Evolutionary conservation across 805 yeast genomes (phyloP).

Genomic region (Saccharomycopsis malanga): DNA sequence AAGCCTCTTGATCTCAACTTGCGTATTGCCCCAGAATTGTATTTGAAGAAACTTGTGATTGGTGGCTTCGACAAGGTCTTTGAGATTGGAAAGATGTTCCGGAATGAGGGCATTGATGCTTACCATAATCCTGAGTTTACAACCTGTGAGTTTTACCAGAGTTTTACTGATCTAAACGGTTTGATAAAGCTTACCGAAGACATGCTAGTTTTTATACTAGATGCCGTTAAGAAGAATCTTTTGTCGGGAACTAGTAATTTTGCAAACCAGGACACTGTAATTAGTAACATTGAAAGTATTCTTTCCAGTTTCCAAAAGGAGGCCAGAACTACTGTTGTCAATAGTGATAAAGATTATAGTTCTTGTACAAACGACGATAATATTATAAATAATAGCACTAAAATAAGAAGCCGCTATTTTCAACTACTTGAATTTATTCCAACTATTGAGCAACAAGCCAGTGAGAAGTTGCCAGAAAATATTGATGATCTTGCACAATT

Average conservation of each 20-base stretch:
- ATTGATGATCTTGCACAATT: conserved; percentile 35
- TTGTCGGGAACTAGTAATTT: not conserved
- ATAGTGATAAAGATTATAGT: not conserved
- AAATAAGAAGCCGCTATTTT: conserved; percentile 26
- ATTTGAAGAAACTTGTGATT: conserved; percentile 91
- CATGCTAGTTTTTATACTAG: conserved; percentile 5
- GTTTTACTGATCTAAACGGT: conserved; percentile 94
- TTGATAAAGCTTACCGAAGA: conserved; percentile 55
- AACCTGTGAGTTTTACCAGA: conserved; percentile 97
- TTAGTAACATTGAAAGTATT: not conserved
- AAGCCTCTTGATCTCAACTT: conserved; percentile 40
- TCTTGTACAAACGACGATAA: not conserved
- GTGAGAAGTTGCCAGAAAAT: conserved; percentile 39
- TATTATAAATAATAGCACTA: not conserved
- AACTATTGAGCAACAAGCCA: conserved; percentile 50
- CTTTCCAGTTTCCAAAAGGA: not conserved
- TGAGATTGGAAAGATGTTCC: conserved; percentile 97
- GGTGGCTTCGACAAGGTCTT: conserved; percentile 98
- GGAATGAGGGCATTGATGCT: conserved; percentile 98
- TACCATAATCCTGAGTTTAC: conserved; percentile 99
- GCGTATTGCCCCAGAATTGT: conserved; percentile 93
- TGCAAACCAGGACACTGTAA: not conserved
- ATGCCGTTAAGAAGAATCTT: conserved; percentile 3
- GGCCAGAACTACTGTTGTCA: not conserved
- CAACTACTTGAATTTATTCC: conserved; percentile 56